Evolutionary conservation across 495 filamentous ascomycete species (phyloP).

Genomic region (Thermothielavioides terrestris): DNA sequence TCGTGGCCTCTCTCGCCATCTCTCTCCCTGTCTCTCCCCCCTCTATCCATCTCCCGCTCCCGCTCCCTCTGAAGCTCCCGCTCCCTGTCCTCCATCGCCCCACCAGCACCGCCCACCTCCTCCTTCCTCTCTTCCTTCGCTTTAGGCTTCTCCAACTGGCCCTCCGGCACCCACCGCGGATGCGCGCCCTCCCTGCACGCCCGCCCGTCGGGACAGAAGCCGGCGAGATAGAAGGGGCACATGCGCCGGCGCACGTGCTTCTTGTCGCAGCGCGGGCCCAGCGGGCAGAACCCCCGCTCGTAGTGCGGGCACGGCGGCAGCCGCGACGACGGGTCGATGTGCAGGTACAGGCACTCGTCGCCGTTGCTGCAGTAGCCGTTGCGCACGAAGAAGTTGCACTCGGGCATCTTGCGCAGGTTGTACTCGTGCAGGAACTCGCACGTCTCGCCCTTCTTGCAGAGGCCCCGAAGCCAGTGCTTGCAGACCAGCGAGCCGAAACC

Average conservation of each 20-base stretch:
- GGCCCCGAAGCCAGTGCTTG: slow-evolving; percentile 96
- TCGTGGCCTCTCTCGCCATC: slow-evolving; percentile 19
- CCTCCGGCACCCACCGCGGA: slow-evolving; percentile 56
- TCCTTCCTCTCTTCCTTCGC: slow-evolving; percentile 49
- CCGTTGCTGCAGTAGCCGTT: slow-evolving; percentile 91
- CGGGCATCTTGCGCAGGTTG: slow-evolving; percentile 94
- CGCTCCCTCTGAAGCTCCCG: slow-evolving; percentile 9
- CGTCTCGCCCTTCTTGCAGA: slow-evolving; percentile 91
- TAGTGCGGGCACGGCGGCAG: slow-evolving; percentile 89
- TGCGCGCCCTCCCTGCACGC: slow-evolving; percentile 71
- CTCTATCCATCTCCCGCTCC: slow-evolving; percentile 8
- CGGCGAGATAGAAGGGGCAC: slow-evolving; percentile 82
- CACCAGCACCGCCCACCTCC: slow-evolving; percentile 2
- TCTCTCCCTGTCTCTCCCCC: slow-evolving; percentile 25
- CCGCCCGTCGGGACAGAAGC: slow-evolving; percentile 82
- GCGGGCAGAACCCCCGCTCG: slow-evolving; percentile 87
- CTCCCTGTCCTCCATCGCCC: slow-evolving; percentile 5
- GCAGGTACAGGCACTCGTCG: slow-evolving; percentile 93
- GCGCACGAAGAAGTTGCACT: slow-evolving; percentile 85
- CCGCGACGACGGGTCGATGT: slow-evolving; percentile 73
- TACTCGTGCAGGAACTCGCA: slow-evolving; percentile 99
- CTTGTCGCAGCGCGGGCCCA: slow-evolving; percentile 78
- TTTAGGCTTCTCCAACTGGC: slow-evolving; percentile 62
- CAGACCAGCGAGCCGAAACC: slow-evolving; percentile 70
- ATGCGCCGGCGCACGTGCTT: slow-evolving; percentile 70